Evolutionary conservation across 2,329 filamentous ascomycete species (phyloP).

Genomic region (Sodiomyces alkalinus): DNA sequence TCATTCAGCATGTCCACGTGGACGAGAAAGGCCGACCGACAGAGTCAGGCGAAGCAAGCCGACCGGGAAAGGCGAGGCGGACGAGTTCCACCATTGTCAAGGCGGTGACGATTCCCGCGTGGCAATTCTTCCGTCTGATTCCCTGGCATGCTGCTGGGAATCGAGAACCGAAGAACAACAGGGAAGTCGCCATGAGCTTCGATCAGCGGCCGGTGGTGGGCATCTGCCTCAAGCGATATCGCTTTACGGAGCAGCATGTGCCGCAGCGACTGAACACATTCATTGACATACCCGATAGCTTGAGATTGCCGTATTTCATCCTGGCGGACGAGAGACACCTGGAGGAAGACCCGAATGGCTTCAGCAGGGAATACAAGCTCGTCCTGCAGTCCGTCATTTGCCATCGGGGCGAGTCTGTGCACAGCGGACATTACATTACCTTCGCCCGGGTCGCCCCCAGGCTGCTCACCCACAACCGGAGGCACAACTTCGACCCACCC

Average conservation of each 20-base stretch:
- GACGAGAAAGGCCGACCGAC: constrained; percentile 32
- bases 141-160: constrained; percentile 66
- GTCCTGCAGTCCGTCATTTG: constrained; percentile 85
- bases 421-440: constrained; percentile 84
- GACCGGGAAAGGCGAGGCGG: constrained; percentile 26
- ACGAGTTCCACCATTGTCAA: constrained; percentile 43
- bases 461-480: constrained; percentile 43
- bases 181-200: constrained; percentile 80
- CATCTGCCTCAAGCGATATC: constrained; percentile 85
- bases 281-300: constrained; percentile 71
- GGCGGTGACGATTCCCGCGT: constrained; percentile 88
- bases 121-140: constrained; percentile 92
- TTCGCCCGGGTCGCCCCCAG: constrained; percentile 62
- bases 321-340: constrained; percentile 55
- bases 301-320: constrained; percentile 84
- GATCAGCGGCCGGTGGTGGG: constrained; percentile 74
- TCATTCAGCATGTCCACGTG: constrained; percentile 44
- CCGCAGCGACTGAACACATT: constrained; percentile 63
- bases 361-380: constrained; percentile 85
- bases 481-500: constrained; percentile 38
- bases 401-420: constrained; percentile 70
- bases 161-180: constrained; percentile 44
- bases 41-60: constrained; percentile 23
- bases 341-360: constrained; percentile 38
- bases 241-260: constrained; percentile 52